Evolutionary conservation across 306 rosid species (phyloP).

Genomic region (Vigna hirtella): DNA sequence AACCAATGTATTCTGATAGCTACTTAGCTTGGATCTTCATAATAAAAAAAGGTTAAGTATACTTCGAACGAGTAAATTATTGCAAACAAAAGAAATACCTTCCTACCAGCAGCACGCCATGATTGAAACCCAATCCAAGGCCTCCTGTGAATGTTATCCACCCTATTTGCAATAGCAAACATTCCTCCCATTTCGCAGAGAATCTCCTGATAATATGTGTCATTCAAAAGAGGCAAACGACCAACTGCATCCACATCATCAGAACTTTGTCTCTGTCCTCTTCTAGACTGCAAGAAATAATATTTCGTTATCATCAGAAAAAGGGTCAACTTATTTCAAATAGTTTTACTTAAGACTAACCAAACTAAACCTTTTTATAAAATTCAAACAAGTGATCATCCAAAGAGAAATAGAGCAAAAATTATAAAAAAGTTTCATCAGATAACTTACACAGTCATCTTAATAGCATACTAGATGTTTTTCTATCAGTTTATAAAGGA

Average conservation of each 20-base stretch:
- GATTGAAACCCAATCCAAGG: constrained; percentile 99
- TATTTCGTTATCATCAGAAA: constrained; percentile 28
- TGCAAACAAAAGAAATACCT: constrained; percentile 67
- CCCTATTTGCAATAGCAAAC: constrained; percentile 89
- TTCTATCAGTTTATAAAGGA: constrained; percentile 24
- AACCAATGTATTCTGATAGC: constrained; percentile 16
- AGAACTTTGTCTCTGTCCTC: constrained; percentile 75
- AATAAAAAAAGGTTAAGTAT: constrained; percentile 20
- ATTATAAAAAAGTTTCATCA: constrained; percentile 16
- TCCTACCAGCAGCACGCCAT: constrained; percentile 98
- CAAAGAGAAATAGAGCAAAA: constrained; percentile 37
- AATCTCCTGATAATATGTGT: constrained; percentile 68
- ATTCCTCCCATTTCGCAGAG: constrained; percentile 97
- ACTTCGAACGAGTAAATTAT: neutral
- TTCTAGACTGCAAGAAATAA: constrained; percentile 74
- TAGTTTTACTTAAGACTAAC: constrained; percentile 28
- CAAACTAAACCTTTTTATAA: constrained; percentile 28
- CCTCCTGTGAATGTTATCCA: constrained; percentile 82
- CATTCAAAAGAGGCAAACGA: constrained; percentile 80
- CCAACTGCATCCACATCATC: constrained; percentile 93
- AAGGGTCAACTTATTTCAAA: constrained; percentile 19
- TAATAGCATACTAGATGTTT: constrained; percentile 18
- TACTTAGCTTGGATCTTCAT: neutral
- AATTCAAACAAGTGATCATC: constrained; percentile 35
- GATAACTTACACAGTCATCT: neutral